phyloP scores from a whole-genome alignment of 768 basidiomycete genomes.

The Fomitopsis pulvina region DNA sequence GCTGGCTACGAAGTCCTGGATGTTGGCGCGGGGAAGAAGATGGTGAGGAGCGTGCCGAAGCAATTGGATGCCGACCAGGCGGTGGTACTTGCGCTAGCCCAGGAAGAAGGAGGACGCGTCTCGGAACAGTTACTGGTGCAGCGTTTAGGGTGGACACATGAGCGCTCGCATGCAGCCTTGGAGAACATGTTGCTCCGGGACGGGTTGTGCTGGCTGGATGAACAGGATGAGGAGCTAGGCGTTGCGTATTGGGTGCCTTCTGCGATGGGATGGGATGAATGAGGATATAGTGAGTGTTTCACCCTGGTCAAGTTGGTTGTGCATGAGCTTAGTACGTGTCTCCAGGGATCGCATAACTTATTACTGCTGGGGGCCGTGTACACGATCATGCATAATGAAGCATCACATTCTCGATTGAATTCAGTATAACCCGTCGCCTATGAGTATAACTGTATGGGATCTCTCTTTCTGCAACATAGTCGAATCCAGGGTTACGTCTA shows the following conservation, averaged over 20 bases:
- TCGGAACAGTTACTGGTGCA: conserved; percentile 54
- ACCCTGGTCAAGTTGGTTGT: background rate
- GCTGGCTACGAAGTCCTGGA: conserved; percentile 87
- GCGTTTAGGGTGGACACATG: conserved; percentile 69
- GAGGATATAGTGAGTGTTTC: conserved; percentile 2
- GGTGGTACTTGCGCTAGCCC: conserved; percentile 69
- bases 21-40: conserved; percentile 60
- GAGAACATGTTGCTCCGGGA: conserved; percentile 89
- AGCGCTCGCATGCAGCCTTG: conserved; percentile 69
- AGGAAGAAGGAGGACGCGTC: conserved; percentile 61
- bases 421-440: too few species aligned
- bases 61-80: conserved; percentile 90
- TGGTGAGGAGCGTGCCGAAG: conserved; percentile 86
- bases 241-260: conserved; percentile 85
- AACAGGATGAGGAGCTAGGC: conserved; percentile 65
- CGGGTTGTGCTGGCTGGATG: conserved; percentile 93
- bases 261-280: conserved; percentile 80
- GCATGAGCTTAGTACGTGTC: too few species aligned
- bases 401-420: too few species aligned
- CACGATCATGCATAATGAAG: too few species aligned
- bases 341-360: too few species aligned
- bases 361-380: too few species aligned
- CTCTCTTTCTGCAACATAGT: too few species aligned
- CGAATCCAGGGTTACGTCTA: too few species aligned
- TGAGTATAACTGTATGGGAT: too few species aligned